Evolutionary conservation across 441 rosid genomes (phyloP).

Genomic region (Jatropha multifida): DNA sequence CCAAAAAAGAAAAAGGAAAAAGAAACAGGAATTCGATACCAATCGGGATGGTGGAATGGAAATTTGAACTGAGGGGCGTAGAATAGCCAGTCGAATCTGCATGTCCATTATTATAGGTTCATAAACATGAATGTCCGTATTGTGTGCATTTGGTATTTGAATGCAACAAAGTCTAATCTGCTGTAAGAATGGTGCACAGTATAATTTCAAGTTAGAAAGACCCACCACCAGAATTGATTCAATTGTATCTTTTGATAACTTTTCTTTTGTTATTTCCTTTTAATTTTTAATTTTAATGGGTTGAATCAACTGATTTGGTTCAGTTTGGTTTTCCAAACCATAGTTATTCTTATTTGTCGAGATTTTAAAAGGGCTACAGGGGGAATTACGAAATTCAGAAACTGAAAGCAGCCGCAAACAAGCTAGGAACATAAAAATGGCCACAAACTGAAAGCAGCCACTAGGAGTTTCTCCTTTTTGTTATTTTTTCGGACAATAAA

Average conservation of each 20-base stretch:
- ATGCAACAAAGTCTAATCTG: not conserved
- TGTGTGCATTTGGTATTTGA: not conserved
- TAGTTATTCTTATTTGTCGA: too few relatives aligned
- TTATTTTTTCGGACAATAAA: not conserved
- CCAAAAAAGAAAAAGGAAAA: not conserved
- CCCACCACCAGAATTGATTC: not conserved
- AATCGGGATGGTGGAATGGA: constrained; percentile 3
- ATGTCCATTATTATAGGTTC: too few relatives aligned
- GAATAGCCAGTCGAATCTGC: not conserved
- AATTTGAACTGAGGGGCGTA: constrained; percentile 19
- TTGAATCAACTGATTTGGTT: too few relatives aligned
- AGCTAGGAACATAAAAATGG: not conserved
- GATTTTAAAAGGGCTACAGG: not conserved
- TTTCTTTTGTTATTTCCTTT: too few relatives aligned
- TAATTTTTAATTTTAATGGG: too few relatives aligned
- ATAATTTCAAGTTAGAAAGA: not conserved
- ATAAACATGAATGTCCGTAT: not conserved
- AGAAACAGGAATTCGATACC: not conserved
- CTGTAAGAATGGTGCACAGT: not conserved
- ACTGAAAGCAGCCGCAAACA: not conserved
- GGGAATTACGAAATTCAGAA: not conserved
- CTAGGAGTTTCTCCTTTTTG: not conserved
- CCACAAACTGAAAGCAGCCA: constrained; percentile 8
- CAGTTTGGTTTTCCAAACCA: too few relatives aligned
- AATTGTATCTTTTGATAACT: not conserved